Conservation (phyloP, 495 filamentous ascomycete genomes). For the Penicillium coffeae region DNA sequence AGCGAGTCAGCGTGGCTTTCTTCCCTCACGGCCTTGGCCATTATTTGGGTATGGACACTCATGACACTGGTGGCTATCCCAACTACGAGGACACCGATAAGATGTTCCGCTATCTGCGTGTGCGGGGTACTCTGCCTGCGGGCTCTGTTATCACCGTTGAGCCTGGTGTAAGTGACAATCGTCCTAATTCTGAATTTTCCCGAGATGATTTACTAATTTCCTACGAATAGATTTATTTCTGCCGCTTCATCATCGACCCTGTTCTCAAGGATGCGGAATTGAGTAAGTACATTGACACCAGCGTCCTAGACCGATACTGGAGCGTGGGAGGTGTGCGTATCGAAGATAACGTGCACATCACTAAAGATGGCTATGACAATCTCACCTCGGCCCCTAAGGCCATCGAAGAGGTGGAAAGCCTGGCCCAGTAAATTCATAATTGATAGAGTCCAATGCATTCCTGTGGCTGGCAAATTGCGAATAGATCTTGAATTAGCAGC, state of each 20-base stretch:
- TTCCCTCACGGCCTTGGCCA: constrained; percentile 91
- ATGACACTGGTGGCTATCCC: constrained; percentile 84
- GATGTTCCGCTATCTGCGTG: constrained; percentile 81
- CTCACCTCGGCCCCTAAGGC: constrained; percentile 74
- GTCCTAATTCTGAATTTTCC: neutral
- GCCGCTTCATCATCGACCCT: constrained; percentile 84
- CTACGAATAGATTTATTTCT: constrained; percentile 75
- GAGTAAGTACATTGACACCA: constrained; percentile 66
- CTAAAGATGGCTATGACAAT: constrained; percentile 71
- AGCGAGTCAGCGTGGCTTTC: constrained; percentile 77
- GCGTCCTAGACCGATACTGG: constrained; percentile 80
- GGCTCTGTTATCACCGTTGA: constrained; percentile 86
- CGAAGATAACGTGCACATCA: constrained; percentile 75
- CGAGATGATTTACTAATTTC: neutral
- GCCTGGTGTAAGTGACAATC: constrained; percentile 59
- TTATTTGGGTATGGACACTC: constrained; percentile 91
- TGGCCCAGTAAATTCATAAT: constrained; percentile 20
- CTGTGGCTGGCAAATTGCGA: too few species aligned
- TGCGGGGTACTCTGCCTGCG: constrained; percentile 70
- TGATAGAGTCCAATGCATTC: too few species aligned
- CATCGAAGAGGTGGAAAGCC: constrained; percentile 62
- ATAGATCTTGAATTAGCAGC: too few species aligned
- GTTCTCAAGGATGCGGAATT: constrained; percentile 68
- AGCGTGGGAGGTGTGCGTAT: constrained; percentile 81
- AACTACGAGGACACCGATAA: constrained; percentile 80